Conservation (phyloP, 768 basidiomycete genomes). For the Phylloporus sp. region DNA sequence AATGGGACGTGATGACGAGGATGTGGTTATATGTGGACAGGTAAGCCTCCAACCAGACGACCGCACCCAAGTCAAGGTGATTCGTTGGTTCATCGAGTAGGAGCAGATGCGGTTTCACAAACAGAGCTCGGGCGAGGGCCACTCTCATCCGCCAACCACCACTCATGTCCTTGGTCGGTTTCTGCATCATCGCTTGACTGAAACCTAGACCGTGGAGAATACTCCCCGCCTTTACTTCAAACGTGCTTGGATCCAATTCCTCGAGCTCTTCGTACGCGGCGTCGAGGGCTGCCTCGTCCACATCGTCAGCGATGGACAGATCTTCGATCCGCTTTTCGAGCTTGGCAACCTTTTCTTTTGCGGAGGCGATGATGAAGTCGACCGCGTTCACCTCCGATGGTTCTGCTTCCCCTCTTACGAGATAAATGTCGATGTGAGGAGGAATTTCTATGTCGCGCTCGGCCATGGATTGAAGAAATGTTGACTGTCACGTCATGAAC, state of each 20-base stretch:
- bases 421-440: slow-evolving; percentile 93
- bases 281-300: slow-evolving; percentile 86
- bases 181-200: slow-evolving; percentile 84
- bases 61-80: slow-evolving; percentile 94
- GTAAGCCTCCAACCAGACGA: slow-evolving; percentile 99
- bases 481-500: slow-evolving; percentile 54
- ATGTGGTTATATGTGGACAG: slow-evolving; percentile 98
- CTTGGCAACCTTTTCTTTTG: slow-evolving; percentile 86
- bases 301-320: slow-evolving; percentile 79
- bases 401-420: slow-evolving; percentile 93
- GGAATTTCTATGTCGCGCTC: slow-evolving; percentile 95
- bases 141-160: slow-evolving; percentile 99
- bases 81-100: slow-evolving; percentile 92
- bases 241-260: slow-evolving; percentile 92
- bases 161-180: slow-evolving; percentile 97
- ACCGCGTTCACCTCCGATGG: slow-evolving; percentile 94
- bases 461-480: slow-evolving; percentile 92
- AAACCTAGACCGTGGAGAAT: slow-evolving; percentile 99
- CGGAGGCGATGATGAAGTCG: slow-evolving; percentile 93
- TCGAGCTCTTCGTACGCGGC: slow-evolving; percentile 92
- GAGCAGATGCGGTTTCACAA: slow-evolving; percentile 93
- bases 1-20: slow-evolving; percentile 94
- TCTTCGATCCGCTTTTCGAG: slow-evolving; percentile 94
- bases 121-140: slow-evolving; percentile 90
- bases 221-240: slow-evolving; percentile 92